These are phyloP conservation scores for Fistulifera pelliculosa DNA, from an alignment of 108 stramenopile species.

Conservation along the genomic window DNA sequence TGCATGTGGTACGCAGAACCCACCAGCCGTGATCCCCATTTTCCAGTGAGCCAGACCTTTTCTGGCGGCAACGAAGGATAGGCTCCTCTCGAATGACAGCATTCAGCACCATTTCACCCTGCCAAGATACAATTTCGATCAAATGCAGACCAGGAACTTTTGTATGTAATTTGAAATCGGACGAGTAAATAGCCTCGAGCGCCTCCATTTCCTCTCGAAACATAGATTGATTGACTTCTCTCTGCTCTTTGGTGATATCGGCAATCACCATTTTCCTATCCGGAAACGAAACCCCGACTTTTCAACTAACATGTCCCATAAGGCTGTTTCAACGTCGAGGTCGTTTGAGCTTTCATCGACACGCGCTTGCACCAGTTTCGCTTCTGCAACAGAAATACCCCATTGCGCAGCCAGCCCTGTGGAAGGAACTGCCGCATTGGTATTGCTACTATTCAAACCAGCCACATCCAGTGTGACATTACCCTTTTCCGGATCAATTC, in stretches of 20 bases:
- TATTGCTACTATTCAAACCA: not conserved
- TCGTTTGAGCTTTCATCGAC: not conserved
- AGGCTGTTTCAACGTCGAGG: not conserved
- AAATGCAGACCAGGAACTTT: not conserved
- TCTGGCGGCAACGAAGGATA: constrained; percentile 6
- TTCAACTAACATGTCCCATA: not conserved
- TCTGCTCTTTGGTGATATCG: not conserved
- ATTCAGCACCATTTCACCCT: not conserved
- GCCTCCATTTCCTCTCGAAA: constrained; percentile 62
- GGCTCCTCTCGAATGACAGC: constrained; percentile 11
- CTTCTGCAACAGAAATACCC: constrained; percentile 41
- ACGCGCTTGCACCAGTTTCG: constrained; percentile 2
- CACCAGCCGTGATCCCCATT: not conserved
- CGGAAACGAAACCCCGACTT: not conserved
- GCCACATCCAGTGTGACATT: constrained; percentile 54
- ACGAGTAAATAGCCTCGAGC: constrained; percentile 56
- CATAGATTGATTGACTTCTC: constrained; percentile 24
- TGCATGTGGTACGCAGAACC: constrained; percentile 35
- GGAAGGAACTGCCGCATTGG: not conserved
- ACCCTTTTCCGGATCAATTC: constrained; percentile 73
- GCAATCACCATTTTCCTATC: not conserved
- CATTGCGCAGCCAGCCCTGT: constrained; percentile 18
- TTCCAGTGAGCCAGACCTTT: not conserved
- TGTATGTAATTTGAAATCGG: constrained; percentile 15
- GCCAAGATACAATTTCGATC: not conserved